These are phyloP conservation scores for Cercis canadensis DNA, from an alignment of 306 rosid species.

Conservation along the genomic window DNA sequence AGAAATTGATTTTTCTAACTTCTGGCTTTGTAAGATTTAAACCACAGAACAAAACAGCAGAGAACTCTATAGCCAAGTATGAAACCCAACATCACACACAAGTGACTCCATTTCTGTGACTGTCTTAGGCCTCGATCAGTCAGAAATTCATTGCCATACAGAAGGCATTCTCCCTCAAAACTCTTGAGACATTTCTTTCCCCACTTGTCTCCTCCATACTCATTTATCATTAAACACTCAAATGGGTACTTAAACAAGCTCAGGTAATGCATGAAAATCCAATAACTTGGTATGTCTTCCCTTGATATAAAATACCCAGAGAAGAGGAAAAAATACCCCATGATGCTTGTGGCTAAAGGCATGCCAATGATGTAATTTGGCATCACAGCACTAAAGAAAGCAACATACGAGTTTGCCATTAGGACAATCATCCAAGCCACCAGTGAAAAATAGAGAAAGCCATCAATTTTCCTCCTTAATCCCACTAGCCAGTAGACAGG, in stretches of 20 bases:
- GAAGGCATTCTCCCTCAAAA: slow-evolving; percentile 32
- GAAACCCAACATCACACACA: slow-evolving; percentile 48
- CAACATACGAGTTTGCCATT: slow-evolving; percentile 47
- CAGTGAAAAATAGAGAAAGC: slow-evolving; percentile 46
- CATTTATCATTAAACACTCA: slow-evolving; percentile 57
- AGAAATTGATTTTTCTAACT: slow-evolving; percentile 5
- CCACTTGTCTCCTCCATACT: slow-evolving; percentile 42
- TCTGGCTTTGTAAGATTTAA: slow-evolving; percentile 38
- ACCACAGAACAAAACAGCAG: slow-evolving; percentile 46
- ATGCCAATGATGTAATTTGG: slow-evolving; percentile 50
- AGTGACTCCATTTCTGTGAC: slow-evolving; percentile 50
- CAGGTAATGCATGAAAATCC: slow-evolving; percentile 59
- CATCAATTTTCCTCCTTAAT: slow-evolving; percentile 39
- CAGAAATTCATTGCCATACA: slow-evolving; percentile 42
- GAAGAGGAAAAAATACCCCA: slow-evolving; percentile 54
- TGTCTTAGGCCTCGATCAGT: slow-evolving; percentile 36
- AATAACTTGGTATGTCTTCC: slow-evolving; percentile 48
- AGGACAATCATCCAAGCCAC: slow-evolving; percentile 47
- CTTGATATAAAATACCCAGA: slow-evolving; percentile 55
- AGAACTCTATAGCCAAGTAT: slow-evolving; percentile 46
- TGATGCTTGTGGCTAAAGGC: slow-evolving; percentile 36
- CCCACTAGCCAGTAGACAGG: slow-evolving; percentile 60
- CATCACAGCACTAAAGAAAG: slow-evolving; percentile 44
- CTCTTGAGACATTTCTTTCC: slow-evolving; percentile 39
- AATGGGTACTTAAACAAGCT: slow-evolving; percentile 56